A percentile compares a stretch with the other conserved stretches of the same genome.
Conservation (phyloP, 768 basidiomycete species). For the Xerocomus brunneocitrinus region DNA sequence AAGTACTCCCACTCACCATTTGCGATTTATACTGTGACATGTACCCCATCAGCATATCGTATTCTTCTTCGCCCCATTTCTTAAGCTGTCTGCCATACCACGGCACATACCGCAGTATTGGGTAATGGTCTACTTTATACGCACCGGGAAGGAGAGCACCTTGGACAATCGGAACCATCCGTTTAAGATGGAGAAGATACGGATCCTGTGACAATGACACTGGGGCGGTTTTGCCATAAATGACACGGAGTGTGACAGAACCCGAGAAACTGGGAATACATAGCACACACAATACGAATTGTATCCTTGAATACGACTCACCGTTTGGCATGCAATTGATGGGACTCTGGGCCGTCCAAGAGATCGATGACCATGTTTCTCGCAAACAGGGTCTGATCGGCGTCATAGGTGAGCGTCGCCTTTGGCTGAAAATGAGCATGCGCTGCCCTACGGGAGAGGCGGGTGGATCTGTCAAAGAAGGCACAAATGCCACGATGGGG, state of each 20-base stretch:
- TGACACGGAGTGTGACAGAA: conserved; percentile 24
- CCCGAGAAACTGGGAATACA: conserved; percentile 20
- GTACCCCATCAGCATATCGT: conserved; percentile 44
- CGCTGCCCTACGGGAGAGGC: conserved; percentile 36
- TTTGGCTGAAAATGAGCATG: conserved; percentile 52
- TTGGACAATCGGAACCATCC: conserved; percentile 28
- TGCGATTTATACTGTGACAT: conserved; percentile 41
- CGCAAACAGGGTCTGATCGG: conserved; percentile 40
- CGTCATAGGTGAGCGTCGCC: conserved; percentile 41
- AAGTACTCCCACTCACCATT: conserved; percentile 31
- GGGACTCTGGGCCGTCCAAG: conserved; percentile 20
- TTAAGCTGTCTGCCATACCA: conserved; percentile 56
- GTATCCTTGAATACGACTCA: conserved; percentile 28
- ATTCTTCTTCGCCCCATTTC: conserved; percentile 51
- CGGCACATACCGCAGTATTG: conserved; percentile 45
- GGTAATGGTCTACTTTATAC: conserved; percentile 34
- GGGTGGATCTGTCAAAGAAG: not conserved
- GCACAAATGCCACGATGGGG: not conserved
- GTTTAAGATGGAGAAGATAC: conserved; percentile 25
- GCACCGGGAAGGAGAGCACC: conserved; percentile 30
- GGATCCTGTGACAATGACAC: conserved; percentile 16
- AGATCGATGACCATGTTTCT: conserved; percentile 20
- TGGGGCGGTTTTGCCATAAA: conserved; percentile 26
- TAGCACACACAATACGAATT: fast-evolving
- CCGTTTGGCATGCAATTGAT: conserved; percentile 24